Evolutionary conservation across 352 stramenopile species (phyloP), one percentile per base, ranked within the genome.

Genomic region (Phytophthora palmivora): DNA sequence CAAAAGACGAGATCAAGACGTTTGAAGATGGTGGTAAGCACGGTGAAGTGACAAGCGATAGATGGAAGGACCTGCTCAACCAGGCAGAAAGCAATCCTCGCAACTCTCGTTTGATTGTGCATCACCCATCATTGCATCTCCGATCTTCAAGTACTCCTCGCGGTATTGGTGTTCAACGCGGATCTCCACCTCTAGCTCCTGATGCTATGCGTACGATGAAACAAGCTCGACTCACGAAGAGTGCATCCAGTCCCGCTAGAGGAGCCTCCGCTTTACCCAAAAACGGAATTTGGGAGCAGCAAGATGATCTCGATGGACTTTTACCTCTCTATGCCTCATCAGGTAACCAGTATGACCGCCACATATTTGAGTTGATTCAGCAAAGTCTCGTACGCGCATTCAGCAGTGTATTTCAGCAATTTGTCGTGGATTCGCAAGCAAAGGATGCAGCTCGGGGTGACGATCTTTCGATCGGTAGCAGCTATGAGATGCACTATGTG

Each of bases 1-100:
- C 79, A 0, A 87, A 75, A 33, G 72, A 92, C 36, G 81, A 92
- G 48, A 89, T 95, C 58, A 90, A 91, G 44, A 95, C 86, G 1
- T 84, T 89, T 37, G 86, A 96, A 55, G 86, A 96, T 34, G 80
- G 77, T 41, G 82, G 84, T 30, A 91, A 89, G 45, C 71, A 91
- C 33, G 82, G 83, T 6, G 84, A 92, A 70, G 79, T 94, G 6
- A 93, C 84, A 11, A 89, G 57, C 0, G 87, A 92, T 60, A 72
- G 87, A 10, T 94, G 84, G 84, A 91, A 89, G 15, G 87, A 95
- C 57, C 43, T 95, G 12, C 49, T 93, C 5, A 83, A 85, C 33
- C 84, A 91, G 53, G 83, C 81, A 24, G 81, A 92, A 63, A 87
- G 70, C 15, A 67, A 91, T 16, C 82, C 82, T 8, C 60, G 57